These are phyloP conservation scores for Multifurca ochricompacta DNA, from an alignment of 768 basidiomycete species.

Conservation along the genomic window DNA sequence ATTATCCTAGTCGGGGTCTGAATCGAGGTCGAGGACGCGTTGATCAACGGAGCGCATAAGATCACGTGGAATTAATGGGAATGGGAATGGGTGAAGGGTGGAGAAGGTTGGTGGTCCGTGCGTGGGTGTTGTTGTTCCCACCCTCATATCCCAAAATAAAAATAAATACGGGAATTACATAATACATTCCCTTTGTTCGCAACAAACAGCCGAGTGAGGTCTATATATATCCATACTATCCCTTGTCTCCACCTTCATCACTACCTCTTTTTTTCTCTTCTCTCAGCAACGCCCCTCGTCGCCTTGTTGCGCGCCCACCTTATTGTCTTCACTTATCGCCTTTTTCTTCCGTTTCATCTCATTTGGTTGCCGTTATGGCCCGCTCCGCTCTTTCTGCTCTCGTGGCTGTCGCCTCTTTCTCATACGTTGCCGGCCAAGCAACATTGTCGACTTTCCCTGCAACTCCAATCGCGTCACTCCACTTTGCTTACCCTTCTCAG, in stretches of 20 bases:
- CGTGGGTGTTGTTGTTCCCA: not conserved
- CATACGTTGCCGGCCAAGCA: slow-evolving; percentile 24
- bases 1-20: slow-evolving; percentile 20
- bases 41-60: slow-evolving; percentile 15
- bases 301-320: not conserved
- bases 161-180: not conserved
- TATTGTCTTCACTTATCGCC: not conserved
- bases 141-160: not conserved
- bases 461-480: slow-evolving; percentile 26
- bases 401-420: slow-evolving; percentile 26
- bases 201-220: not conserved
- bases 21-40: slow-evolving; percentile 17
- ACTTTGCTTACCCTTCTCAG: slow-evolving; percentile 22
- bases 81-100: too few species aligned
- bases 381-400: slow-evolving; percentile 31
- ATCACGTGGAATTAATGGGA: slow-evolving; percentile 11
- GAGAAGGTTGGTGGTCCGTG: slow-evolving; percentile 9
- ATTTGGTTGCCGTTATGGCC: slow-evolving; percentile 25
- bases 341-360: slow-evolving; percentile 15
- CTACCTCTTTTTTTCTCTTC: not conserved
- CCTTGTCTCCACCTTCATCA: slow-evolving; percentile 6
- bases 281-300: not conserved
- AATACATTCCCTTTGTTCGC: not conserved
- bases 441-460: slow-evolving; percentile 20
- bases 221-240: slow-evolving; percentile 19